Evolutionary conservation across 345 rosid species (phyloP), one percentile per base, ranked within the genome.

Genomic region (Gossypium sturtianum): DNA sequence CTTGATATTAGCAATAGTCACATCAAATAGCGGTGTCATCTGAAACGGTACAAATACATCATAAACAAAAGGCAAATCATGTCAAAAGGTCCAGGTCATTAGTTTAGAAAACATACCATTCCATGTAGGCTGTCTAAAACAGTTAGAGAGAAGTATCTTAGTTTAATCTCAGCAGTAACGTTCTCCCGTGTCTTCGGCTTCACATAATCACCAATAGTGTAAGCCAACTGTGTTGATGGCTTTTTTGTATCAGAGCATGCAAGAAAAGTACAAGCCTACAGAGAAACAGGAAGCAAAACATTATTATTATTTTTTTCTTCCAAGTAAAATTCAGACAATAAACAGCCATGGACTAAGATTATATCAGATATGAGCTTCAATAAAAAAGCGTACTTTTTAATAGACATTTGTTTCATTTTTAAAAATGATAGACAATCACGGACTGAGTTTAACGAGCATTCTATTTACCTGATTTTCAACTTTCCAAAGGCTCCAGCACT

Each of bases 401-500:
- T 47, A 45, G 3, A 75, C 27, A 25, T 25, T 71, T 43, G 45
- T 72, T 56, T 72, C 66, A n/a, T 48, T 48, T 51, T 17, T 34
- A 11, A 43, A 53, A 61, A 56, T n/a, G 62, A 20, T 38, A 10
- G 47, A 27, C 8, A 56, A 66, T 34, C 64, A 34, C 22, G 71
- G 69, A 66, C 38, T 34, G 29, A 51, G 51, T 79, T 74, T 41
- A 56, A 19, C 10, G 51, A 66, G 57, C 66, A 59, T 66, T 49
- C 75, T 58, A 47, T 75, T n/a, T 80, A 95, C 99, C 99, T 93
- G 99, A 86, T 95, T 95, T 79, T 90, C 96, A 80, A 95, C 92
- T 85, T 87, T 95, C 99, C 99, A 95, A 80, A 95, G 82, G 86
- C 98, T 91, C 99, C 98, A 95, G 86, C 90, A 84, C 65, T 91